Percentiles rank a stretch among this genome's conserved stretches.
Evolutionary conservation across 2,329 filamentous ascomycete species (phyloP).

Genomic region (Xylaria sp.): DNA sequence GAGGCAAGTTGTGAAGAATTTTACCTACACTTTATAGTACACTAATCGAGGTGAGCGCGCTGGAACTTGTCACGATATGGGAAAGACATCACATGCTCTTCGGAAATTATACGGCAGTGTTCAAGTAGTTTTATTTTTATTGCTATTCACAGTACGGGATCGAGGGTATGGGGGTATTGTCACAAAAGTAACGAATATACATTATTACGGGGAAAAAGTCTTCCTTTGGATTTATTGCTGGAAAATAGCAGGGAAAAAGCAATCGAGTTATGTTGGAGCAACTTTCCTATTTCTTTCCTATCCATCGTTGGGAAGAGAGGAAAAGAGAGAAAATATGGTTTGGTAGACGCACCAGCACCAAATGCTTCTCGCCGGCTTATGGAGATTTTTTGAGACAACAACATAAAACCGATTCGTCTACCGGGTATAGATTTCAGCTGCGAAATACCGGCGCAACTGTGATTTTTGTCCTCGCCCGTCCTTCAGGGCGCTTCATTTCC

Average conservation of each 20-base stretch:
- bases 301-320: not conserved
- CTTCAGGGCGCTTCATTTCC: not conserved
- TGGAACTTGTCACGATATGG: too few relatives aligned
- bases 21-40: too few relatives aligned
- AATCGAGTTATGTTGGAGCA: not conserved
- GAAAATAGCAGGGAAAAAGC: not conserved
- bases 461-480: constrained; percentile 1
- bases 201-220: not conserved
- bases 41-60: too few relatives aligned
- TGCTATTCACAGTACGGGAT: too few relatives aligned
- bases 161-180: too few relatives aligned
- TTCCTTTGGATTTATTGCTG: not conserved
- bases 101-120: too few relatives aligned
- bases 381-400: constrained; percentile 7
- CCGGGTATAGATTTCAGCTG: constrained; percentile 14
- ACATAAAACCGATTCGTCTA: constrained; percentile 3
- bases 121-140: too few relatives aligned
- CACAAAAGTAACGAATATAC: too few relatives aligned
- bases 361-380: constrained; percentile 1
- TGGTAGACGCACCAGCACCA: not conserved
- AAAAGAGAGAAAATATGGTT: not conserved
- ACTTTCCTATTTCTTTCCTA: not conserved
- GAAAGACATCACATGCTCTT: too few relatives aligned
- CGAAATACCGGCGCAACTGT: constrained; percentile 7
- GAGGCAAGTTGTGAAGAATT: too few relatives aligned